phyloP scores from a whole-genome alignment of 2,329 filamentous ascomycete species.

The Diaporthe helianthi region DNA sequence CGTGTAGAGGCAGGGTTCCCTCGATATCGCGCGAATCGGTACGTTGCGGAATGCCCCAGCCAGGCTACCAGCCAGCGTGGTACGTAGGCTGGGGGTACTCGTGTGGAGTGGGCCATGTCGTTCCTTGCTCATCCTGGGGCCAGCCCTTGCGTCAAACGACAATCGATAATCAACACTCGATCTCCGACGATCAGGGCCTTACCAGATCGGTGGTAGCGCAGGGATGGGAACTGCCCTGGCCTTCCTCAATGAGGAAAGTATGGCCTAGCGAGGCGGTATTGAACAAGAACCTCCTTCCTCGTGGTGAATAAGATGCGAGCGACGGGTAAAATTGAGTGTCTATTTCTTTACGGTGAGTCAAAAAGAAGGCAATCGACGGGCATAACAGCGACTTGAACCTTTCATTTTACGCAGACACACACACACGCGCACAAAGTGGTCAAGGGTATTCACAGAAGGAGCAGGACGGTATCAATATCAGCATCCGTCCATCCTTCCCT shows the following conservation, averaged over 20 bases:
- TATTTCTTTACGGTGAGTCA: not conserved
- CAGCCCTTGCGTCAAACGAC: slow-evolving; percentile 12
- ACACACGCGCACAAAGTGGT: not conserved
- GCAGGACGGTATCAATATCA: not conserved
- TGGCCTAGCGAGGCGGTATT: slow-evolving; percentile 17
- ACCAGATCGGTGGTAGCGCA: slow-evolving; percentile 10
- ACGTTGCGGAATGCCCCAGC: not conserved
- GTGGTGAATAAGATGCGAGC: not conserved
- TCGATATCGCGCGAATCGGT: not conserved
- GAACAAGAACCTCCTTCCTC: not conserved
- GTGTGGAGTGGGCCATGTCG: slow-evolving; percentile 6
- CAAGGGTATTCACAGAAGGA: not conserved
- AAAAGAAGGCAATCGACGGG: not conserved
- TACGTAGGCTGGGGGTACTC: not conserved
- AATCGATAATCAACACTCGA: not conserved
- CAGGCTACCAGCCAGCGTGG: too few relatives aligned
- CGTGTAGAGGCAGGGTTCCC: not conserved
- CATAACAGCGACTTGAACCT: too few relatives aligned
- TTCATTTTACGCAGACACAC: too few relatives aligned
- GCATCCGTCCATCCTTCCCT: slow-evolving; percentile 10
- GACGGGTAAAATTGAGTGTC: not conserved
- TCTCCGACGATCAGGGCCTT: slow-evolving; percentile 25
- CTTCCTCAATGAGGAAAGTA: slow-evolving; percentile 15
- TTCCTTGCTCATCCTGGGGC: slow-evolving; percentile 19
- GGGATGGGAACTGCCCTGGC: not conserved